These are phyloP conservation scores for Cladosporium cucumerinum DNA, from an alignment of 2,329 filamentous ascomycete genomes.

Conservation along the genomic window DNA sequence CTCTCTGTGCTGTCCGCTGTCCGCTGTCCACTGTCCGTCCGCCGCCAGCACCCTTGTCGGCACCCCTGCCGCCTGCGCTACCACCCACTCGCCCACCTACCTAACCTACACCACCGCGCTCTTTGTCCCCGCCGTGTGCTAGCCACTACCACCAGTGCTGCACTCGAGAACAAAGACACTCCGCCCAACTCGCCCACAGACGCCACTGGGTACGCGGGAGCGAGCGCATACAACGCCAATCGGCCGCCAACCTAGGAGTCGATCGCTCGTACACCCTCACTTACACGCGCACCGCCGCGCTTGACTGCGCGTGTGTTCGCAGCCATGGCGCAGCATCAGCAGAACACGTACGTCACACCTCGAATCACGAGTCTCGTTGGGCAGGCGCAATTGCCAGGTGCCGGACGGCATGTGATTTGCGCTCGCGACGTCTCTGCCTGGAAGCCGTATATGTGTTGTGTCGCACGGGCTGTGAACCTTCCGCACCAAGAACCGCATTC, in stretches of 20 bases:
- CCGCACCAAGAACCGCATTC: background rate
- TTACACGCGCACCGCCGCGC: background rate
- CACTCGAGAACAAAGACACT: background rate
- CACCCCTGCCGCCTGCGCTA: background rate
- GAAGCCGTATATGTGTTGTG: background rate
- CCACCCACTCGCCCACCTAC: background rate
- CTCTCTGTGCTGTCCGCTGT: no score
- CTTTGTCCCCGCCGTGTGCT: background rate
- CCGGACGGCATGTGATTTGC: background rate
- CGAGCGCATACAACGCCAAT: constrained; percentile 12
- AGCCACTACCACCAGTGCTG: background rate
- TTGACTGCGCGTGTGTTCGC: constrained; percentile 2
- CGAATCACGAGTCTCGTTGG: background rate
- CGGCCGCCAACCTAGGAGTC: background rate
- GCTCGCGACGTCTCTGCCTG: background rate
- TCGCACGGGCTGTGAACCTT: background rate
- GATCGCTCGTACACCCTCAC: constrained; percentile 8
- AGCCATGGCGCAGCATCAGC: constrained; percentile 17
- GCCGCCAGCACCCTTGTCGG: background rate
- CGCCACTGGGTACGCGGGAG: constrained; percentile 1
- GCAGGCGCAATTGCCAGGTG: background rate
- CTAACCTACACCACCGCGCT: background rate
- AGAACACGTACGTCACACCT: constrained; percentile 18
- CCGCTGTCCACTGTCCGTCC: background rate
- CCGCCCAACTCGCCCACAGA: background rate